Evolutionary conservation across 495 filamentous ascomycete species (phyloP).

Genomic region (Penicillium cinerascens): DNA sequence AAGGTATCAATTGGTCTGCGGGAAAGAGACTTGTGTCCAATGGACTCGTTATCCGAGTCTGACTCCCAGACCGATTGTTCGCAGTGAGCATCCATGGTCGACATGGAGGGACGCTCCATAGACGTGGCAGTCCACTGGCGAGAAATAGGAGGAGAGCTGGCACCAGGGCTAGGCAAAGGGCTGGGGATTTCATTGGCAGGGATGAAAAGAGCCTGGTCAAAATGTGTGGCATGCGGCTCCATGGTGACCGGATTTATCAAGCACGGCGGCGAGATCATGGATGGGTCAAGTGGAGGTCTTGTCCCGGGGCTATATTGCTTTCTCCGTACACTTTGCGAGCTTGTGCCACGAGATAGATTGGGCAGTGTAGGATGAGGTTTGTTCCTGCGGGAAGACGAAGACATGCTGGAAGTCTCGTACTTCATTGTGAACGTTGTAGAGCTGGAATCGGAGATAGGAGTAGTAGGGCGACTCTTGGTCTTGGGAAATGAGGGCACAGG

Average conservation of each 20-base stretch:
- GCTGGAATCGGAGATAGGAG: slow-evolving; percentile 17
- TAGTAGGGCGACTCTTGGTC: slow-evolving; percentile 20
- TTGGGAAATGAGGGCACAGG: slow-evolving; percentile 24
- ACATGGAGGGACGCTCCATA: slow-evolving; percentile 42
- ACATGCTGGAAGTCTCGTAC: slow-evolving; percentile 24
- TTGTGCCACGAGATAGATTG: slow-evolving; percentile 20
- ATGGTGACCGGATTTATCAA: slow-evolving; percentile 43
- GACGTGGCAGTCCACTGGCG: slow-evolving; percentile 37
- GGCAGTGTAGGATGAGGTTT: slow-evolving; percentile 39
- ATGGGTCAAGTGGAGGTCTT: slow-evolving; percentile 36
- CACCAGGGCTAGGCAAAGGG: slow-evolving; percentile 38
- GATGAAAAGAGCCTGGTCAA: slow-evolving; percentile 46
- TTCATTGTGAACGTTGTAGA: slow-evolving; percentile 37
- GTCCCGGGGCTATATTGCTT: slow-evolving; percentile 31
- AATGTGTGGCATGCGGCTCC: slow-evolving; percentile 44
- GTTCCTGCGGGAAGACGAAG: slow-evolving; percentile 27
- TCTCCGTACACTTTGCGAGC: slow-evolving; percentile 18
- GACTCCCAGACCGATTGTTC: slow-evolving; percentile 50
- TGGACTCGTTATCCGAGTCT: slow-evolving; percentile 41
- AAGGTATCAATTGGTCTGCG: slow-evolving; percentile 43
- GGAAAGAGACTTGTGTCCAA: slow-evolving; percentile 37
- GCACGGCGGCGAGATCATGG: slow-evolving; percentile 43
- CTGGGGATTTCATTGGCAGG: slow-evolving; percentile 41
- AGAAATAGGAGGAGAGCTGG: slow-evolving; percentile 35
- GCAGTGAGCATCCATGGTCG: slow-evolving; percentile 37